Evolutionary conservation across 768 basidiomycete genomes (phyloP).

Genomic region (Leccinum obscurum): DNA sequence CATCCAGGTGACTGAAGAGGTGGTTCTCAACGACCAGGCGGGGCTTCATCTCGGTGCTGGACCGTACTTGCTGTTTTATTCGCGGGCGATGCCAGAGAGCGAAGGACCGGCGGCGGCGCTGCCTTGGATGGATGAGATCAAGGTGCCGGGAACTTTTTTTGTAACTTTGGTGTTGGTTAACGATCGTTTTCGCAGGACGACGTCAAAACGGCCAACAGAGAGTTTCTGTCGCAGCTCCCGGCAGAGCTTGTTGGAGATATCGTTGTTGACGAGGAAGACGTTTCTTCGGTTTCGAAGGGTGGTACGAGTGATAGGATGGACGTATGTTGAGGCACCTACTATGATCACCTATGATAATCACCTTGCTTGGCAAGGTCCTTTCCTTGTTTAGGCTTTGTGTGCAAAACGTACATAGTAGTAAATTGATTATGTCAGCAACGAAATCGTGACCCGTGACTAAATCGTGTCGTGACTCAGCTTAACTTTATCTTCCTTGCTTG

Average conservation of each 20-base stretch:
- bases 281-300: neutral
- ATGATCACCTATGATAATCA: neutral
- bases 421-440: too few species aligned
- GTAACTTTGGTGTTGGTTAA: neutral
- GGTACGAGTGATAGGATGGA: slow-evolving; percentile 17
- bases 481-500: too few species aligned
- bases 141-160: slow-evolving; percentile 15
- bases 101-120: slow-evolving; percentile 13
- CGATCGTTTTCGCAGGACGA: slow-evolving; percentile 21
- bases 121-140: slow-evolving; percentile 34
- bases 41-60: slow-evolving; percentile 78
- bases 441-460: too few species aligned
- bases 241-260: slow-evolving; percentile 31
- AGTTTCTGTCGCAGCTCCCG: slow-evolving; percentile 37
- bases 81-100: slow-evolving; percentile 32
- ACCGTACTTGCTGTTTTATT: slow-evolving; percentile 77
- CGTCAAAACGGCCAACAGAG: slow-evolving; percentile 38
- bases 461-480: too few species aligned
- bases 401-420: too few species aligned
- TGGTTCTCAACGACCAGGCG: slow-evolving; percentile 63
- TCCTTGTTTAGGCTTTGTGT: too few species aligned
- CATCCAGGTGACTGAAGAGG: slow-evolving; percentile 65
- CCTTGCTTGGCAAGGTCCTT: too few species aligned
- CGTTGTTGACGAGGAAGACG: slow-evolving; percentile 14
- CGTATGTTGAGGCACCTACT: slow-evolving; percentile 9